phyloP scores from a whole-genome alignment of 164 flowering plant species.

The Sedum album region DNA sequence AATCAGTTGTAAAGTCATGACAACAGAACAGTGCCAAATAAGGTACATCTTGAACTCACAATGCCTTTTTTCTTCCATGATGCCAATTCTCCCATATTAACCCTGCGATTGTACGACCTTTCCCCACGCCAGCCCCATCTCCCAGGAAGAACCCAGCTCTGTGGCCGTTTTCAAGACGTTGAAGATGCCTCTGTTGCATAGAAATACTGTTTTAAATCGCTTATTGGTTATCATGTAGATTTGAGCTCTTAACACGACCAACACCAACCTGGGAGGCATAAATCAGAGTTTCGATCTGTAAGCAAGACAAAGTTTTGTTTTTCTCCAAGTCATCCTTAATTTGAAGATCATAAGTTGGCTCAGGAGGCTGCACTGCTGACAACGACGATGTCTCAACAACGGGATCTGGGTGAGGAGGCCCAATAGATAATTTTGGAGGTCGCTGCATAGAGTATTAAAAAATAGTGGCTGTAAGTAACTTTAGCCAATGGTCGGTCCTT shows the following conservation, averaged over 20 bases:
- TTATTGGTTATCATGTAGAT: neutral
- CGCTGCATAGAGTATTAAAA: conserved; percentile 42
- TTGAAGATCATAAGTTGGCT: conserved; percentile 70
- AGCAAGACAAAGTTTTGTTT: conserved; percentile 72
- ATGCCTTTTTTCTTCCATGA: conserved; percentile 71
- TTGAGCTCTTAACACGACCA: neutral
- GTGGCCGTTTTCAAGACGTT: conserved; percentile 58
- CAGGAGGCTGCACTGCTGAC: conserved; percentile 98
- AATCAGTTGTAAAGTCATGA: neutral
- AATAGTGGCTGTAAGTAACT: neutral
- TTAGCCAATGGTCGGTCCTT: neutral
- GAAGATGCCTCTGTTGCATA: conserved; percentile 66
- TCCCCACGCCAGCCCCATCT: conserved; percentile 99
- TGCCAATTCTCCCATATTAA: conserved; percentile 98
- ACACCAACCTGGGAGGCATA: conserved; percentile 93
- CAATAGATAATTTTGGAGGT: conserved; percentile 84
- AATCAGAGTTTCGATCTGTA: conserved; percentile 92
- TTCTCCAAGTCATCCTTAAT: conserved; percentile 58
- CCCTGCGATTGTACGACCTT: conserved; percentile 98
- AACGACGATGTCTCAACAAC: conserved; percentile 90
- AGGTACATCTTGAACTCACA: conserved; percentile 43
- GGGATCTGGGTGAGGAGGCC: conserved; percentile 95
- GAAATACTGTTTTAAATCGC: neutral
- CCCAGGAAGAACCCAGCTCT: conserved; percentile 97
- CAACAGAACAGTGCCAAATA: neutral